Evolutionary conservation across 192 early-diverging fungal species (phyloP).

Genomic region (Backusella mclennaniae): DNA sequence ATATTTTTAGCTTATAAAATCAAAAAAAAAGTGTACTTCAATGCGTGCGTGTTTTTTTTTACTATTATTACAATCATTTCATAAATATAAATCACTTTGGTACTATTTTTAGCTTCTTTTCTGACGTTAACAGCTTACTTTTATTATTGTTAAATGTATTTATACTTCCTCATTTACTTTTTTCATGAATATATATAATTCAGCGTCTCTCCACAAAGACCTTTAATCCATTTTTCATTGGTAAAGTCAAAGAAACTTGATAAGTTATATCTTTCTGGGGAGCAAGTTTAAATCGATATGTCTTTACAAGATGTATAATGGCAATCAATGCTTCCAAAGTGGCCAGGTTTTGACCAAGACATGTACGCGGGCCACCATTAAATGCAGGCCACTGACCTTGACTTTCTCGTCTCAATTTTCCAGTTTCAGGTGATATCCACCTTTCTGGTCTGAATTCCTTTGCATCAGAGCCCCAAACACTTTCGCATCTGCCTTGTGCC

Average conservation of each 20-base stretch:
- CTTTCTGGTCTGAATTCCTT: conserved; percentile 41
- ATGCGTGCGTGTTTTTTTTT: too few species aligned
- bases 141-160: too few species aligned
- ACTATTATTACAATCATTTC: too few species aligned
- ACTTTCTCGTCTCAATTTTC: conserved; percentile 20
- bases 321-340: conserved; percentile 42
- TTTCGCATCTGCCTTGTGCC: conserved; percentile 33
- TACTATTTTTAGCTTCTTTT: too few species aligned
- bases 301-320: conserved; percentile 34
- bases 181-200: not conserved
- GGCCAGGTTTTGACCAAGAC: conserved; percentile 42
- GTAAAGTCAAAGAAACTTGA: conserved; percentile 23
- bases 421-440: conserved; percentile 38
- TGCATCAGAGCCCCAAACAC: conserved; percentile 41
- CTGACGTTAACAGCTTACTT: not conserved
- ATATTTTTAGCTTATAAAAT: not conserved
- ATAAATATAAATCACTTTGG: too few species aligned
- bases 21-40: too few species aligned
- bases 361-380: conserved; percentile 49
- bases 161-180: not conserved
- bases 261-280: conserved; percentile 28
- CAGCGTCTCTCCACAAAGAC: conserved; percentile 26
- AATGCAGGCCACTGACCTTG: conserved; percentile 48
- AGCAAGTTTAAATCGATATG: conserved; percentile 37
- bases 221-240: conserved; percentile 37